Evolutionary conservation across 257 asterid genomes (phyloP).

Genomic region (Scutellaria baicalensis): DNA sequence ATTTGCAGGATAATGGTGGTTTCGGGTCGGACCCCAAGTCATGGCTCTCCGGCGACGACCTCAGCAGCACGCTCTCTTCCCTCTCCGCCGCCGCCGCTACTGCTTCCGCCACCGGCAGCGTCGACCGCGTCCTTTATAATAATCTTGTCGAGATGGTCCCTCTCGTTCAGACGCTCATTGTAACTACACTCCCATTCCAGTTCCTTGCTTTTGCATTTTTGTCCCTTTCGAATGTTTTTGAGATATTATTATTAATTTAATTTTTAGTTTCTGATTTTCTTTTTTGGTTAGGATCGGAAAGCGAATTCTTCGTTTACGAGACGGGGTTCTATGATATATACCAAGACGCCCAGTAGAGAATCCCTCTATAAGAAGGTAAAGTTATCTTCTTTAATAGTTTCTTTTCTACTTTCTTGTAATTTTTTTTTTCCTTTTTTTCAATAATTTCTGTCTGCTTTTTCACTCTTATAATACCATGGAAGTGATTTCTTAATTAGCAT

Average conservation of each 20-base stretch:
- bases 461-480: background rate
- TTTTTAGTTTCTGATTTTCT: too few relatives aligned
- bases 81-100: constrained; percentile 54
- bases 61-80: constrained; percentile 50
- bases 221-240: background rate
- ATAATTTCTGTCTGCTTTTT: background rate
- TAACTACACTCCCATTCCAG: constrained; percentile 21
- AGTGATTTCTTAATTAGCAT: background rate
- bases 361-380: constrained; percentile 66
- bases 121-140: constrained; percentile 62
- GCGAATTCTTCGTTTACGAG: constrained; percentile 61
- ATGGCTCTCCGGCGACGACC: constrained; percentile 69
- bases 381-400: background rate
- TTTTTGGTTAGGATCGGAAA: constrained; percentile 64
- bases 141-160: constrained; percentile 86
- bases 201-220: background rate
- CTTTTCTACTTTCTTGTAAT: background rate
- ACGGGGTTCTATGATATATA: constrained; percentile 82
- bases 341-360: constrained; percentile 87
- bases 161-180: constrained; percentile 88
- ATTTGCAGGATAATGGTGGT: constrained; percentile 47
- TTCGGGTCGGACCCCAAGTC: constrained; percentile 58
- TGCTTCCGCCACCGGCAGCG: constrained; percentile 54
- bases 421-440: background rate
- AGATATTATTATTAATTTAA: background rate